Evolutionary conservation across 768 basidiomycete genomes (phyloP).

Genomic region (Phallus indusiatus): DNA sequence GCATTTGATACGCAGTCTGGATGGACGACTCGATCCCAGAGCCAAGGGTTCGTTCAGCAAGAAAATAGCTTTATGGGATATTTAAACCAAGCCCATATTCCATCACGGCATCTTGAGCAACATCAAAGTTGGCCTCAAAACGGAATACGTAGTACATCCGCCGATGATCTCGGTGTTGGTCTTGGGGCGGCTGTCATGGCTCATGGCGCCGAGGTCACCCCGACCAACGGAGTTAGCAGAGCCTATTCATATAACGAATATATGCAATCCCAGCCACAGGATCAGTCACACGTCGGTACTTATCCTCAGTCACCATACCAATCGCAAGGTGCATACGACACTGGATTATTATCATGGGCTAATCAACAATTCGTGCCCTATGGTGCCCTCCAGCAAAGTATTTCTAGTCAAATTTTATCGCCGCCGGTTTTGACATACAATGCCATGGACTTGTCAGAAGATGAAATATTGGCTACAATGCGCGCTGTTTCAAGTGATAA

Average conservation of each 20-base stretch:
- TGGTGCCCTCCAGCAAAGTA: not conserved
- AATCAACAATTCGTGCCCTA: not conserved
- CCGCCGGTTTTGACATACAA: not conserved
- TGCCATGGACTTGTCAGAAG: constrained; percentile 7
- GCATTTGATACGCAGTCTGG: too few relatives aligned
- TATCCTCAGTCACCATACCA: not conserved
- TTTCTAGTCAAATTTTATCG: not conserved
- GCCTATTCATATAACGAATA: not conserved
- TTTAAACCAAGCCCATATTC: too few relatives aligned
- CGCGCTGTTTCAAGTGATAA: constrained; percentile 4
- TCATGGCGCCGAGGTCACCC: not conserved
- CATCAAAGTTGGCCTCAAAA: not conserved
- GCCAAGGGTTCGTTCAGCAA: too few relatives aligned
- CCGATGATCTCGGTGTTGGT: not conserved
- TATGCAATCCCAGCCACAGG: not conserved
- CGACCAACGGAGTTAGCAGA: not conserved
- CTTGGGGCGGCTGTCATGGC: not conserved
- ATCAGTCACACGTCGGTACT: too few relatives aligned
- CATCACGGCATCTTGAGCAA: not conserved
- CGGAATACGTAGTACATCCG: not conserved
- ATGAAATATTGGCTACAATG: constrained; percentile 9
- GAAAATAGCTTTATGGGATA: too few relatives aligned
- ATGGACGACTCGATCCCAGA: too few relatives aligned
- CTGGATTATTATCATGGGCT: not conserved
- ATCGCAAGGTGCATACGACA: too few relatives aligned